Evolutionary conservation across 306 rosid genomes (phyloP).

Genomic region (Cicer chorassanicum): DNA sequence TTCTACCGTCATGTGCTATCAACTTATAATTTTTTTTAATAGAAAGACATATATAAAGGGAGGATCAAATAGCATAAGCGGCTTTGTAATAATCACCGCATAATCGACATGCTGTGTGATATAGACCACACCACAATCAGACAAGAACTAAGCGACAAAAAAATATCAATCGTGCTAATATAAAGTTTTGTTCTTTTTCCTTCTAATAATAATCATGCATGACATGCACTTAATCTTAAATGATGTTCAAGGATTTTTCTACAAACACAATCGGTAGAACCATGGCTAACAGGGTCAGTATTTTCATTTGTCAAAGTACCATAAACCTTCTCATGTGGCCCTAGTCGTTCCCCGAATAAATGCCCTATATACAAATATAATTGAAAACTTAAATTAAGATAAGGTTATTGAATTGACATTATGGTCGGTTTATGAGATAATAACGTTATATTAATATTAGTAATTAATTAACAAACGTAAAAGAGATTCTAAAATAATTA

Average conservation of each 20-base stretch:
- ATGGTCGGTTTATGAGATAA: background rate
- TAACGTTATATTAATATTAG: background rate
- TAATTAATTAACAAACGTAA: background rate
- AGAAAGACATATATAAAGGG: conserved; percentile 37
- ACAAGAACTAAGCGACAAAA: conserved; percentile 53
- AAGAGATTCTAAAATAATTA: background rate
- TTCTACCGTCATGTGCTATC: too few species aligned
- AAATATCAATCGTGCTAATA: conserved; percentile 14
- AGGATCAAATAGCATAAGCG: conserved; percentile 30
- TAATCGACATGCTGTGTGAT: conserved; percentile 11
- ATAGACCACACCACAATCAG: conserved; percentile 27
- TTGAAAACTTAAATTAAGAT: background rate
- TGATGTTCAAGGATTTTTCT: background rate
- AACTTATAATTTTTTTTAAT: background rate
- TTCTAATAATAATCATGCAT: conserved; percentile 22
- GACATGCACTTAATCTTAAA: conserved; percentile 22
- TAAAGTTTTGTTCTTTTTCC: conserved; percentile 40
- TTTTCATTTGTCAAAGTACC: background rate
- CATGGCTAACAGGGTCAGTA: background rate
- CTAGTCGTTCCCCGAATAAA: background rate
- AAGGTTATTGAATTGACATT: background rate
- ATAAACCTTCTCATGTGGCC: background rate
- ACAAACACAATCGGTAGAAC: background rate
- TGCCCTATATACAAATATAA: background rate
- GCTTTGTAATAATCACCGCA: conserved; percentile 14